Percentiles rank a stretch among this genome's conserved stretches.
Evolutionary conservation across 768 basidiomycete species (phyloP).

Genomic region (Cyclocybe cylindracea): DNA sequence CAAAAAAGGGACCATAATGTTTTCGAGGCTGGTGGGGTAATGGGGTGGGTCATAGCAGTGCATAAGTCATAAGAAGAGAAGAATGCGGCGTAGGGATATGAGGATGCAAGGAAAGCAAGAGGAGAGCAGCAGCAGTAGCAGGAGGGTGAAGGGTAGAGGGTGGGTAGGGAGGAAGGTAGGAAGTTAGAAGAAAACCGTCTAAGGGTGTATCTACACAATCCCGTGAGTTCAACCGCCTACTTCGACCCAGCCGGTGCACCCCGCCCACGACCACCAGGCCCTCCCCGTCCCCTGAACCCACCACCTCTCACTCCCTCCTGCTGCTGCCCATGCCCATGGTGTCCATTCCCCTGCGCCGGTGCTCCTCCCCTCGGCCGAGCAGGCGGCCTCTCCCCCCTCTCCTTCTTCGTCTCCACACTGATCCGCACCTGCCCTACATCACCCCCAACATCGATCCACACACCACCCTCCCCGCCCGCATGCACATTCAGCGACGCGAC

Average conservation of each 20-base stretch:
- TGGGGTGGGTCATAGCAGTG: too few relatives aligned
- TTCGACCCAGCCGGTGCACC: constrained; percentile 19
- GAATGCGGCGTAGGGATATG: too few relatives aligned
- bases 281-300: constrained; percentile 29
- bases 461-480: constrained; percentile 88
- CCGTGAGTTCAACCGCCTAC: neutral
- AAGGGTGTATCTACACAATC: too few relatives aligned
- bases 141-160: too few relatives aligned
- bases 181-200: too few relatives aligned
- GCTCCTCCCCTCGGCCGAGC: constrained; percentile 65
- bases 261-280: constrained; percentile 23
- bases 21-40: too few relatives aligned
- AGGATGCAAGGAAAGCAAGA: too few relatives aligned
- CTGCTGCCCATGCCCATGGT: constrained; percentile 32
- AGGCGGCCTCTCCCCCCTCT: constrained; percentile 79
- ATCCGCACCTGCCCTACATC: constrained; percentile 57
- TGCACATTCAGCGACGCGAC: constrained; percentile 59
- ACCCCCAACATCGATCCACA: constrained; percentile 71
- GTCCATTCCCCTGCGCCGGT: constrained; percentile 33
- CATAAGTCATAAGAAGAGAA: too few relatives aligned
- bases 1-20: too few relatives aligned
- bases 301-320: too few relatives aligned
- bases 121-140: too few relatives aligned
- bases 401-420: constrained; percentile 87
- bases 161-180: too few relatives aligned